Evolutionary conservation across 2,329 filamentous ascomycete genomes (phyloP), one percentile per base, ranked within the genome.

Genomic region (Lasiodiplodia citricola): DNA sequence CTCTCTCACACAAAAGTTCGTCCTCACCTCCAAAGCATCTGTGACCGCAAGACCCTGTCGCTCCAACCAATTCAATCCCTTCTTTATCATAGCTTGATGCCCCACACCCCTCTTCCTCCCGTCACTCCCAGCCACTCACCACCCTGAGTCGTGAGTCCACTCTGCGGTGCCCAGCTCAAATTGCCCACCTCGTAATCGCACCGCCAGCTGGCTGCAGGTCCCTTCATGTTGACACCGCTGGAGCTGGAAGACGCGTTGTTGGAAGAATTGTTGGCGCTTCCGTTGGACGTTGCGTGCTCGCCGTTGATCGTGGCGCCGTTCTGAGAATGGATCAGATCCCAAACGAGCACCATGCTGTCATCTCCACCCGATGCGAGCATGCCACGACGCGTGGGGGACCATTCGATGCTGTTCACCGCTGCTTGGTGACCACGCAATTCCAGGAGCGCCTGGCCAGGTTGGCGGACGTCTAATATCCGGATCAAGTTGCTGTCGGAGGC

Each of bases 391-490:
- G 89, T 88, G 0, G 94, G 95, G 10, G 93, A 97, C 96, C 96
- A 99, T 82, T 99, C 96, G 69, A 98, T 92, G 75, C 92, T 96
- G 81, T 97, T 98, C 68, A 99, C 87, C 8, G 93, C 82, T 4
- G 93, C 92, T 25, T 89, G 88, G 77, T 99, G 95, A 25, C 96
- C 96, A 58, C 92, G 92, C 47, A 99, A 89, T 79, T 99, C 96
- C 31, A 99, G 88, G 4, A 99, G 87, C 2, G 96, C 96, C 80
- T 97, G 96, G 6, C 96, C 96, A 0, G 96, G 96, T 81, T 99
- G 96, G 60, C 96, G 91, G 3, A 98, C 95, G 76, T 99, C 96
- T 37, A 99, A 89, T 67, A 99, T 97, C 58, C 96, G 93, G 77
- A 99, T 94, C 41, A 97, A 84, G 74, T 91, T 94, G 4, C 93